Percentiles rank a stretch among this genome's conserved stretches.
Conservation (phyloP, 805 yeast species). For the Cyberlindnera samutprakarnensis region DNA sequence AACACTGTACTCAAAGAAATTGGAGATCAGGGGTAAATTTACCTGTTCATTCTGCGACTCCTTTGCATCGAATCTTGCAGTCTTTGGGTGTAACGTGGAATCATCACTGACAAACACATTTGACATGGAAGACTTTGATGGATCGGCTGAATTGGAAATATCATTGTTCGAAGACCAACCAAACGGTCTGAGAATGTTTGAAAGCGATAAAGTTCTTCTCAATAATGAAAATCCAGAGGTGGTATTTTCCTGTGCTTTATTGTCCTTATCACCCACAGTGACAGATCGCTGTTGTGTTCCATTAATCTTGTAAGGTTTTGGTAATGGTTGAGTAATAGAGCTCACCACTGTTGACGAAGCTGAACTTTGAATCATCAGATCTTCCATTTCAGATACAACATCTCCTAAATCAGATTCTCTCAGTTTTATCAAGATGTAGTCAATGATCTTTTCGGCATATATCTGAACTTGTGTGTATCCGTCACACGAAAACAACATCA, state of each 20-base stretch:
- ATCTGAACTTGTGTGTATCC: constrained; percentile 77
- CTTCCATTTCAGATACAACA: constrained; percentile 60
- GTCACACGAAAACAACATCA: constrained; percentile 75
- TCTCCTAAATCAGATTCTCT: constrained; percentile 51
- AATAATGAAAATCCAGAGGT: constrained; percentile 10
- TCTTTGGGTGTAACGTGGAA: constrained; percentile 45
- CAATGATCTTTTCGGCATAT: constrained; percentile 68
- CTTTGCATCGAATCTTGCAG: constrained; percentile 41
- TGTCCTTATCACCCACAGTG: constrained; percentile 8
- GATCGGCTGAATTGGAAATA: constrained; percentile 9
- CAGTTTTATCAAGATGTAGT: constrained; percentile 56
- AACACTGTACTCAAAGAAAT: constrained; percentile 64
- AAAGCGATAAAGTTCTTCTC: constrained; percentile 22
- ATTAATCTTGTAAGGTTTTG: constrained; percentile 28
- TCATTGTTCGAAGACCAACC: constrained; percentile 19
- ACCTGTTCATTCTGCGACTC: constrained; percentile 17
- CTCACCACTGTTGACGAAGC: constrained; percentile 11
- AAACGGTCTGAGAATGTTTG: constrained; percentile 22
- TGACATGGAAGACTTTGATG: constrained; percentile 2
- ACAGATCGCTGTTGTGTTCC: constrained; percentile 22
- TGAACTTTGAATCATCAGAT: constrained; percentile 46
- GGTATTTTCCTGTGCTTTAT: constrained; percentile 2
- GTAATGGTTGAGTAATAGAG: constrained; percentile 22
- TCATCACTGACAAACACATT: constrained; percentile 15
- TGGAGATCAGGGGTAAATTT: constrained; percentile 47